Conservation (phyloP, 495 filamentous ascomycete species). For the Tuber indicum region DNA sequence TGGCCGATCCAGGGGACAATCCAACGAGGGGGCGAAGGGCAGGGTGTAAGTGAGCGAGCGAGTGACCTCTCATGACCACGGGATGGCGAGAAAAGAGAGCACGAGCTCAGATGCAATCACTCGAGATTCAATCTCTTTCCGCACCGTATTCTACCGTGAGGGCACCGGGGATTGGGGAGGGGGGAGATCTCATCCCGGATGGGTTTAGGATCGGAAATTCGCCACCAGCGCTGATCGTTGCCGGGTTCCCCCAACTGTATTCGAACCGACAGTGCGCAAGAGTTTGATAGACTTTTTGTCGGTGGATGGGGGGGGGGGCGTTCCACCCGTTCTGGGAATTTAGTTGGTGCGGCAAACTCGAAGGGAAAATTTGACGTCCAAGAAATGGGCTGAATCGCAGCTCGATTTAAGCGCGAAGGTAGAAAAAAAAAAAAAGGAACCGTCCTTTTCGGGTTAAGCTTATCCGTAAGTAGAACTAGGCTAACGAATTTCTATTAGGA, state of each 20-base stretch:
- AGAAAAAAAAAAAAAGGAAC: not conserved
- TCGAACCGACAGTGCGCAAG: not conserved
- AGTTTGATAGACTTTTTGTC: too few species aligned
- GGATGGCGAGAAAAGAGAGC: not conserved
- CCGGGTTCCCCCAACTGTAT: not conserved
- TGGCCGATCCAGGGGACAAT: too few species aligned
- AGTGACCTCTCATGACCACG: not conserved
- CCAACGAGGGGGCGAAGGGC: not conserved
- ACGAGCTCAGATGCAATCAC: not conserved
- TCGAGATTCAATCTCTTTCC: not conserved
- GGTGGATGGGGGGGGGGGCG: too few species aligned
- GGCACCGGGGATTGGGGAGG: not conserved
- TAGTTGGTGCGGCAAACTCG: not conserved
- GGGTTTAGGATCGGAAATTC: not conserved
- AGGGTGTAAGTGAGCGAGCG: not conserved
- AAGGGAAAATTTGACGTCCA: not conserved
- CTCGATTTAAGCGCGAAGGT: rapidly evolving
- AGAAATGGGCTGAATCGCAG: not conserved
- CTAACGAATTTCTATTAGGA: not conserved
- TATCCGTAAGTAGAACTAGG: not conserved
- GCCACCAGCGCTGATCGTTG: not conserved
- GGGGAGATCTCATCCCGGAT: not conserved
- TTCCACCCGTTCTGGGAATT: not conserved
- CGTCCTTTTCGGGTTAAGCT: not conserved
- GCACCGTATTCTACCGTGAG: not conserved